A percentile compares a stretch with the other conserved stretches of the same genome.
phyloP scores from a whole-genome alignment of 371 early-diverging fungal species.

The Entomophthora muscae region DNA sequence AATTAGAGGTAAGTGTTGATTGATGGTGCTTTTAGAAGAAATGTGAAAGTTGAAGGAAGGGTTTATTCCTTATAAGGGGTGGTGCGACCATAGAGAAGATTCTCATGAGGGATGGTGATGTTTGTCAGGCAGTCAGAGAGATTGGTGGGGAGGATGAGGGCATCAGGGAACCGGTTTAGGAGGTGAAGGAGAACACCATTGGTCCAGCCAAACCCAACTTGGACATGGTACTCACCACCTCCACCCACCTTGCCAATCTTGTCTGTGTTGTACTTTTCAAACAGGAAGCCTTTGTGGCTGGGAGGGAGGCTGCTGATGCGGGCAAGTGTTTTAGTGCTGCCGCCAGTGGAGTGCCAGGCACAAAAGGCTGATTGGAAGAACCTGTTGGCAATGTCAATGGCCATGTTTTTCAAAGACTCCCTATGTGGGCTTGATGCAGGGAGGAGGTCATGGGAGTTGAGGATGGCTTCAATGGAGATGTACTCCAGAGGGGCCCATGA shows the following conservation, averaged over 20 bases:
- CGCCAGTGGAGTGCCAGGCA: constrained; percentile 53
- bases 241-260: constrained; percentile 35
- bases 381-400: constrained; percentile 33
- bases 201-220: constrained; percentile 89
- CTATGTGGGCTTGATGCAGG: background rate
- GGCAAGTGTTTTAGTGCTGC: constrained; percentile 11
- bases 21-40: no score
- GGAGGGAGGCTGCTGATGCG: constrained; percentile 12
- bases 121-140: background rate
- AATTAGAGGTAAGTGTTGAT: no score
- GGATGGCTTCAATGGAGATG: constrained; percentile 18
- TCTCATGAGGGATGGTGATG: background rate
- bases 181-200: constrained; percentile 36
- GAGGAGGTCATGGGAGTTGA: background rate
- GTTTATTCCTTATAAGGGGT: background rate
- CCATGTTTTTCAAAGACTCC: constrained; percentile 12
- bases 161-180: background rate
- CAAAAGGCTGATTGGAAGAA: constrained; percentile 43
- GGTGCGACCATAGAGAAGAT: background rate
- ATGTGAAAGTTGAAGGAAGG: no score
- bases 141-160: background rate
- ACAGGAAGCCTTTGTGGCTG: constrained; percentile 31
- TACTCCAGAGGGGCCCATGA: constrained; percentile 51
- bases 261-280: constrained; percentile 58
- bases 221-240: constrained; percentile 73